These are phyloP conservation scores for Calonectria pauciramosa DNA, from an alignment of 2,329 filamentous ascomycete species.

Conservation along the genomic window DNA sequence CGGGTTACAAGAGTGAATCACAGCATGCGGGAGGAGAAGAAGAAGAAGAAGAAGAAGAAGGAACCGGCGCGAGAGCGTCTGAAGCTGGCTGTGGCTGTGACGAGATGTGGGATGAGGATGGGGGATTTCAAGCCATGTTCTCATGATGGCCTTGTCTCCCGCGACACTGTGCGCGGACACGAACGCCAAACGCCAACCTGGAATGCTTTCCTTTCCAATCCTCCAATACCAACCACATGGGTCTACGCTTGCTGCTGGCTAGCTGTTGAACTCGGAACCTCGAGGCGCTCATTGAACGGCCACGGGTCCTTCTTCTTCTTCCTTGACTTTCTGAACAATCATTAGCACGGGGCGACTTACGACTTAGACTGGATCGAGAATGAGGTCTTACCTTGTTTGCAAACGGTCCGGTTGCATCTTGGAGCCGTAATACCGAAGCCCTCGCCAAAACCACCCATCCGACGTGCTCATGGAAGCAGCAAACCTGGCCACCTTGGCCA, in stretches of 20 bases:
- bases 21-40: conserved; percentile 4
- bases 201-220: background rate
- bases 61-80: conserved; percentile 16
- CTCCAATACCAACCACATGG: background rate
- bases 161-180: background rate
- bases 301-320: conserved; percentile 35
- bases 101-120: background rate
- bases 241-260: background rate
- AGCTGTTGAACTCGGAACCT: conserved; percentile 21
- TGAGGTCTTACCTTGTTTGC: conserved; percentile 18
- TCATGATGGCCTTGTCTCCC: background rate
- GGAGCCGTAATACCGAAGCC: conserved; percentile 34
- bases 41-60: no score
- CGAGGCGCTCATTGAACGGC: conserved; percentile 38
- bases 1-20: conserved; percentile 4
- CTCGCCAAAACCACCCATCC: conserved; percentile 33
- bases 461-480: conserved; percentile 32
- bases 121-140: background rate
- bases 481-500: conserved; percentile 35
- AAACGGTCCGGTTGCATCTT: conserved; percentile 31
- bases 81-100: background rate
- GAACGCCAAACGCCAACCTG: background rate
- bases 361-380: background rate
- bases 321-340: conserved; percentile 15
- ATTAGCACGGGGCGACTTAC: background rate